Conservation (phyloP, 768 basidiomycete species). For the Hebeloma cylindrosporum region DNA sequence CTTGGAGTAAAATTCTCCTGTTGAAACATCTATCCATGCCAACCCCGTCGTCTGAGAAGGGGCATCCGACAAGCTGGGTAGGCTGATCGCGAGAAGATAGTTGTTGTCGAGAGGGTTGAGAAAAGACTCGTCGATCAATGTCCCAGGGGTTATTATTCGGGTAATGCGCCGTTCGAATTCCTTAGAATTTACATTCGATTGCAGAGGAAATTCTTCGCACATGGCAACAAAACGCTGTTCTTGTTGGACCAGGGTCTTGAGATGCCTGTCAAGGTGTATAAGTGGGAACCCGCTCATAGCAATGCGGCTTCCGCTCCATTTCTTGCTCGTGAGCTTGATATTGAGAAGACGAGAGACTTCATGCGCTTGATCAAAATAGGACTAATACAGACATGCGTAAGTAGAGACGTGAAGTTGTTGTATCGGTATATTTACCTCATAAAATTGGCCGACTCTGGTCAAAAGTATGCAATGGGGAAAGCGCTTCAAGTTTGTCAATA, state of each 20-base stretch:
- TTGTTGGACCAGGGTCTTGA: slow-evolving; percentile 83
- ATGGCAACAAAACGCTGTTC: slow-evolving; percentile 86
- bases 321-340: slow-evolving; percentile 79
- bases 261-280: slow-evolving; percentile 78
- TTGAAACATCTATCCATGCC: slow-evolving; percentile 95
- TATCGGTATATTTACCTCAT: slow-evolving; percentile 60
- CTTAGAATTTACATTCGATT: slow-evolving; percentile 45
- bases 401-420: slow-evolving; percentile 5
- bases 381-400: slow-evolving; percentile 44
- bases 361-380: slow-evolving; percentile 89
- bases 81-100: slow-evolving; percentile 71
- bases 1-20: slow-evolving; percentile 89
- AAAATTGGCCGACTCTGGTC: slow-evolving; percentile 93
- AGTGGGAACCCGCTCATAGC: slow-evolving; percentile 93
- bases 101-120: slow-evolving; percentile 86
- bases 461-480: slow-evolving; percentile 90
- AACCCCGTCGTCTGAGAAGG: slow-evolving; percentile 50
- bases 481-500: slow-evolving; percentile 65
- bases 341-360: slow-evolving; percentile 74
- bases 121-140: slow-evolving; percentile 90
- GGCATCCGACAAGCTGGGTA: slow-evolving; percentile 6
- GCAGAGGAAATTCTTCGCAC: slow-evolving; percentile 84
- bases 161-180: slow-evolving; percentile 80
- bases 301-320: slow-evolving; percentile 68
- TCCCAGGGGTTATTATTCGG: slow-evolving; percentile 90